Base-by-base conservation (phyloP, 2,329 filamentous ascomycete species). In the Fusarium veterinarium region DNA sequence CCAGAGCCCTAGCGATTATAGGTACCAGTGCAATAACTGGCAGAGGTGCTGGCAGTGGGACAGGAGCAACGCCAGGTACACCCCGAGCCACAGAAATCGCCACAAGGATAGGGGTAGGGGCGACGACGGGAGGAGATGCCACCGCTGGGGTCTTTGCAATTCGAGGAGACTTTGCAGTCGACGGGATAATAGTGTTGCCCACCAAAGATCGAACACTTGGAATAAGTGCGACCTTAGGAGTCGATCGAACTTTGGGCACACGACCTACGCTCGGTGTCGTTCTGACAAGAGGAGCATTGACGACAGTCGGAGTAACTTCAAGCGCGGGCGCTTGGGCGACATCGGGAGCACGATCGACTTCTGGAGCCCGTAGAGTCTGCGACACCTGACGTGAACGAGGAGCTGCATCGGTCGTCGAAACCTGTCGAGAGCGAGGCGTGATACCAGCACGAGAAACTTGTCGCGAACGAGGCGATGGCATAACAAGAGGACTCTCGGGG, bases 331-430 rank as follows among this genome's bases (percentile, higher is more conserved):
- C 42, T 37, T 35, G 7, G 35, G 33, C 8, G 5, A 64, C 40
- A 1, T 44, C 25, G 1, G 62, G 71, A 7, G 60, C 48, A 5
- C 14, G 6, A 20, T 59, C 59, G 17, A 73, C 31, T 9, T 42
- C 19, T 12, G 71, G 71, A 16, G 70, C 71, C 10, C 28, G 48
- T 6, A 61, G 46, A 16, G 71, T 73, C 30, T 42, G 64, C 1
- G 71, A 73, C 42, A 73, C 70, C 35, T 73, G 70, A 16, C 66
- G 66, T 5, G 71, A 73, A 17, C 55, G 70, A 42, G 71, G 71
- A 25, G 53, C 46, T 33, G 7, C 14, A 11, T 57, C 44, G 8
- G 41, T 60, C 13, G 33, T 49, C 25, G 69, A 72, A 9, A 72
- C 64, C 40, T 72, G 69, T 10, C 70, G 56, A 16, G 69, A 72